Evolutionary conservation across 23 red algal species (phyloP).

Genomic region (Gracilaria domingensis): DNA sequence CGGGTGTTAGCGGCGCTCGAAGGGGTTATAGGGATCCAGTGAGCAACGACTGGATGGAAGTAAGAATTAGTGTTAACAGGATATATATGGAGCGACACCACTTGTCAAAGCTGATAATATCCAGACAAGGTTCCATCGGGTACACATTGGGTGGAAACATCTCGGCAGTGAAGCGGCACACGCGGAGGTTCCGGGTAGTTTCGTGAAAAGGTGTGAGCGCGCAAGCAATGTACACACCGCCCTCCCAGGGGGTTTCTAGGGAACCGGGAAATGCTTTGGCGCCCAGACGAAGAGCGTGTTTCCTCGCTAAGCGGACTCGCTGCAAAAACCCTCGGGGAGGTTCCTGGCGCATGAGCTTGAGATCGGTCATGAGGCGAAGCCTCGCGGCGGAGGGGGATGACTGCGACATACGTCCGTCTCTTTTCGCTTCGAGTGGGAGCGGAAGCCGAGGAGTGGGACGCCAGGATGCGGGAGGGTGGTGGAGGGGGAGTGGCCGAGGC

Average conservation of each 20-base stretch:
- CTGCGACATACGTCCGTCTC: constrained; percentile 58
- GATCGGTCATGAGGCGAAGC: constrained; percentile 93
- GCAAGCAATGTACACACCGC: constrained; percentile 88
- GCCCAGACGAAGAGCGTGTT: constrained; percentile 95
- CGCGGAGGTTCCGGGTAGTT: constrained; percentile 96
- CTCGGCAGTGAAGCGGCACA: constrained; percentile 94
- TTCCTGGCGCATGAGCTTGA: constrained; percentile 87
- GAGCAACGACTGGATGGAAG: constrained; percentile 91
- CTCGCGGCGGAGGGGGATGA: constrained; percentile 63
- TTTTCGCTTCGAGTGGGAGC: constrained; percentile 35
- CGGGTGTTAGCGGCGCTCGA: constrained; percentile 90
- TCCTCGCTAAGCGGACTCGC: constrained; percentile 91
- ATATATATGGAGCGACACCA: constrained; percentile 96
- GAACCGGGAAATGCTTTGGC: constrained; percentile 97
- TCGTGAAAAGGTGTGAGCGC: constrained; percentile 93
- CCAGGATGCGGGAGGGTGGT: constrained; percentile 15
- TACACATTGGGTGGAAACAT: constrained; percentile 99
- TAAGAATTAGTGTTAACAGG: constrained; percentile 96
- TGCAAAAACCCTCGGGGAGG: constrained; percentile 98
- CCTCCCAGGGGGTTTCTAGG: constrained; percentile 79
- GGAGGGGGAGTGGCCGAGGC: not conserved
- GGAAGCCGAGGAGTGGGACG: constrained; percentile 24
- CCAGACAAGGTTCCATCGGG: constrained; percentile 93
- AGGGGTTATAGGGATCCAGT: constrained; percentile 98
- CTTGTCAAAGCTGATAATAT: constrained; percentile 97